phyloP scores from a whole-genome alignment of 768 basidiomycete genomes.

The Pleurotus tuber-regium region DNA sequence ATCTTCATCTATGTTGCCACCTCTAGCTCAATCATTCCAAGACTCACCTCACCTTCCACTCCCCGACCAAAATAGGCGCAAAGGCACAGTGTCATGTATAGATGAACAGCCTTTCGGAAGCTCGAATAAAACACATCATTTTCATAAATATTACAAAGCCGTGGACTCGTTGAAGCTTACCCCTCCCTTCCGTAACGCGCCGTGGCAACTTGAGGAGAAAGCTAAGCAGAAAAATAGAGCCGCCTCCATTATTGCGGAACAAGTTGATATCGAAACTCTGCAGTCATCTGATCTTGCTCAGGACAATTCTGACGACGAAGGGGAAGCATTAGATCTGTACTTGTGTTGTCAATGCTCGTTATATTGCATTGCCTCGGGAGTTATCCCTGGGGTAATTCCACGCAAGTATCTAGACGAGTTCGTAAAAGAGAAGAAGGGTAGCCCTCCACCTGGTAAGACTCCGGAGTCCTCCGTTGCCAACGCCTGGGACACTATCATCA shows the following conservation, averaged over 20 bases:
- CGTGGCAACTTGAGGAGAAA: constrained; percentile 54
- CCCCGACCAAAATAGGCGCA: constrained; percentile 55
- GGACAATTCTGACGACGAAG: constrained; percentile 36
- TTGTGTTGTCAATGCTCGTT: constrained; percentile 83
- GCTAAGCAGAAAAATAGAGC: constrained; percentile 52
- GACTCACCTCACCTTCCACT: constrained; percentile 39
- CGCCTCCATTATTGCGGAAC: constrained; percentile 31
- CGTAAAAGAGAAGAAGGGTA: constrained; percentile 53
- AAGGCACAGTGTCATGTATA: constrained; percentile 48
- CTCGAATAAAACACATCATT: constrained; percentile 74
- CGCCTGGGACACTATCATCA: constrained; percentile 64
- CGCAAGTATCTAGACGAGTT: constrained; percentile 61
- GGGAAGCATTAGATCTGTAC: constrained; percentile 70
- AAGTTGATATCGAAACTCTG: constrained; percentile 43
- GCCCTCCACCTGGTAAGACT: constrained; percentile 55
- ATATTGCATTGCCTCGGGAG: constrained; percentile 65
- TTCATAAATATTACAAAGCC: constrained; percentile 70
- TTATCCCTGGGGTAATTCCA: constrained; percentile 74
- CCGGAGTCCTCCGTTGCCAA: constrained; percentile 52
- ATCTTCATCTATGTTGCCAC: constrained; percentile 57
- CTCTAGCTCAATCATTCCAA: constrained; percentile 55
- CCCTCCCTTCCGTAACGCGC: constrained; percentile 54
- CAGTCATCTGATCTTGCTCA: constrained; percentile 28
- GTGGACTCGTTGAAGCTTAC: constrained; percentile 68
- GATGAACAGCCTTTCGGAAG: constrained; percentile 43